A percentile compares a stretch with the other conserved stretches of the same genome.
Evolutionary conservation across 441 rosid species (phyloP).

Genomic region (Corymbia citriodora): DNA sequence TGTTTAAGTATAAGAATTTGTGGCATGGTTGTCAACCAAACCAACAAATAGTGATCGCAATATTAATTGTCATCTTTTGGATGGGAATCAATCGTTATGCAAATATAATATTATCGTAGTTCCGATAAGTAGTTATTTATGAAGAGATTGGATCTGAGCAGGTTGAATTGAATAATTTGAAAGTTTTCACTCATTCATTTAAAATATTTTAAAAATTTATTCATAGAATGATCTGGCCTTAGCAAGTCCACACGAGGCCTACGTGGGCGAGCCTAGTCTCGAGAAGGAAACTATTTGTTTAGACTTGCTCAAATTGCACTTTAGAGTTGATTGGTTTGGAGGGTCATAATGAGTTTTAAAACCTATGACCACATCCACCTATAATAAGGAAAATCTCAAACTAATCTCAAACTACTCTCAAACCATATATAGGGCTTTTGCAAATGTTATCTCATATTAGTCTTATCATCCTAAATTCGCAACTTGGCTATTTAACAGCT

Average conservation of each 20-base stretch:
- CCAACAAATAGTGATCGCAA: fast-evolving
- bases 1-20: not conserved
- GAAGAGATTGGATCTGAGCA: not conserved
- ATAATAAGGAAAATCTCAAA: not conserved
- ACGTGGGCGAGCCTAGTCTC: not conserved
- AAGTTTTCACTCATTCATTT: not conserved
- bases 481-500: not conserved
- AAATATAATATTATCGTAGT: not conserved
- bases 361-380: not conserved
- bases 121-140: fast-evolving
- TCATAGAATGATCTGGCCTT: not conserved
- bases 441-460: not conserved
- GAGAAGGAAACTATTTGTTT: not conserved
- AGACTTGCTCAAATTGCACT: not conserved
- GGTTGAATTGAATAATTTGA: not conserved
- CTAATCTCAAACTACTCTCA: not conserved
- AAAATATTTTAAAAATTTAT: not conserved
- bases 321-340: not conserved
- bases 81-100: not conserved
- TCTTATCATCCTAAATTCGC: not conserved
- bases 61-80: not conserved
- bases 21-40: not conserved
- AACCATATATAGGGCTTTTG: not conserved
- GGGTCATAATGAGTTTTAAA: not conserved
- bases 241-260: not conserved